These are phyloP conservation scores for Infundibulicybe gibba DNA, from an alignment of 768 basidiomycete genomes.

Conservation along the genomic window DNA sequence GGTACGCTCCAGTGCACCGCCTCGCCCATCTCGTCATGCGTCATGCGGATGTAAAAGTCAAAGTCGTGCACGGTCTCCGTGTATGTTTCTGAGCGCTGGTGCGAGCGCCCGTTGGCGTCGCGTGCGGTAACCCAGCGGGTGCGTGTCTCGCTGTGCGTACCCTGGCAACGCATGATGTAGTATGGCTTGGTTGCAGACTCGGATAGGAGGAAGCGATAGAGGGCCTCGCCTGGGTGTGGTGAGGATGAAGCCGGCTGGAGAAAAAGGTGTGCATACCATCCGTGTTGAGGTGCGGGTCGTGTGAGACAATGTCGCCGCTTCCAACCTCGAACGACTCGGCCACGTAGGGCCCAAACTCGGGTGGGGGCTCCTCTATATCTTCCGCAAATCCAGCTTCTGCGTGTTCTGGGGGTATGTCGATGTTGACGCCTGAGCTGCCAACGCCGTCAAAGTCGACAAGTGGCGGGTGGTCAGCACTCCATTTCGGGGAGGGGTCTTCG, in stretches of 20 bases:
- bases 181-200: slow-evolving; percentile 42
- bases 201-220: slow-evolving; percentile 63
- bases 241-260: not conserved
- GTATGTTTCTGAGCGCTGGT: slow-evolving; percentile 35
- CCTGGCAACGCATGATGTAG: slow-evolving; percentile 40
- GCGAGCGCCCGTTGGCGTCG: slow-evolving; percentile 22
- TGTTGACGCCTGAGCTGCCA: no score
- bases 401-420: no score
- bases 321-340: slow-evolving; percentile 53
- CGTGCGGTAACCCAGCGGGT: slow-evolving; percentile 37
- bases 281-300: slow-evolving; percentile 65
- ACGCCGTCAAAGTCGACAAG: no score
- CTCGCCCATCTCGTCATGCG: slow-evolving; percentile 31
- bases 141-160: slow-evolving; percentile 48
- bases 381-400: no score
- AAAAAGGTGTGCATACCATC: slow-evolving; percentile 38
- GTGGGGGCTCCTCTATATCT: slow-evolving; percentile 32
- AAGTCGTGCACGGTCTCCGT: slow-evolving; percentile 57
- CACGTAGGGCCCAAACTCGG: slow-evolving; percentile 57
- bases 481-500: no score
- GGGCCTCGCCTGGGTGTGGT: slow-evolving; percentile 48
- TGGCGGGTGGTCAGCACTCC: no score
- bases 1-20: slow-evolving; percentile 52
- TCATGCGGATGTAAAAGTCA: slow-evolving; percentile 54
- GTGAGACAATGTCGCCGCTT: slow-evolving; percentile 56